phyloP scores from a whole-genome alignment of 1,284 basidiomycete species.

The Apiotrichum porosum region DNA sequence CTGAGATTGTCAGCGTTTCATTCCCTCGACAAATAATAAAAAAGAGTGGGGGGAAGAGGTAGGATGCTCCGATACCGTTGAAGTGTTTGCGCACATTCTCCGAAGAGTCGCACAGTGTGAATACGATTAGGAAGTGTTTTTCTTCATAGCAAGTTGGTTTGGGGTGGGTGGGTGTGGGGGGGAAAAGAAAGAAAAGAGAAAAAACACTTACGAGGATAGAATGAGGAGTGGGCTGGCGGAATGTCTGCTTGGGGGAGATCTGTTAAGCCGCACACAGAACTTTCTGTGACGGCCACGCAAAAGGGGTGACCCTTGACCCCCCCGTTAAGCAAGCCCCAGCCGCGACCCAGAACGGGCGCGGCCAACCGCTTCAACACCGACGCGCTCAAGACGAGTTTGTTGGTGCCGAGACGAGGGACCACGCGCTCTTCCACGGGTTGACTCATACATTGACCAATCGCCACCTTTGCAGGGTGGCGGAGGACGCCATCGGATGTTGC shows the following conservation, averaged over 20 bases:
- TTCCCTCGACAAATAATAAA: not conserved
- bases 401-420: conserved; percentile 1
- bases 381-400: conserved; percentile 14
- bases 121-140: conserved; percentile 48
- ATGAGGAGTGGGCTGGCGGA: not conserved
- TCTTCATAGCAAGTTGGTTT: conserved; percentile 31
- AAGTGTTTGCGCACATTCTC: conserved; percentile 41
- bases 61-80: conserved; percentile 46
- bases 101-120: conserved; percentile 47
- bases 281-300: no score
- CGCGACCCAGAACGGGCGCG: conserved; percentile 6
- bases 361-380: not conserved
- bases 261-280: not conserved
- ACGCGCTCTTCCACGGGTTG: conserved; percentile 47
- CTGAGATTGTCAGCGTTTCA: conserved; percentile 9
- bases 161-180: conserved; percentile 2
- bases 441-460: conserved; percentile 49
- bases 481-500: conserved; percentile 24
- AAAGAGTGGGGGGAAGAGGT: conserved; percentile 9
- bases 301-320: no score
- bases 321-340: conserved; percentile 12
- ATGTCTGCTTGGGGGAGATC: conserved; percentile 21
- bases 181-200: not conserved
- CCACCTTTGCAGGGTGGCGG: conserved; percentile 46
- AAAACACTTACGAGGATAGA: conserved; percentile 9